Conservation (phyloP, 257 asterid species). For the Scutellaria galericulata region DNA sequence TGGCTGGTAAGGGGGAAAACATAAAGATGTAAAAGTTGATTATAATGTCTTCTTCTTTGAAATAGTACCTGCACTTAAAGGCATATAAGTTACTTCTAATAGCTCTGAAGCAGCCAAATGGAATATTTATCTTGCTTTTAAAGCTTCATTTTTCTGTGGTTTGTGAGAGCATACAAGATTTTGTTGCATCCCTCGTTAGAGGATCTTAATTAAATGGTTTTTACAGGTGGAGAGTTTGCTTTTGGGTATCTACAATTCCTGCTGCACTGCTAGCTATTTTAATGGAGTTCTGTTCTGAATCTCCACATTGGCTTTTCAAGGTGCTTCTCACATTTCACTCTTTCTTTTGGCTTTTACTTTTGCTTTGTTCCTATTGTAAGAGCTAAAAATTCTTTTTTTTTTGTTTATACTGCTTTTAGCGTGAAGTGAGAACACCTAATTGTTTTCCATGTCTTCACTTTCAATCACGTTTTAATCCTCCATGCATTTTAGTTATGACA, state of each 20-base stretch:
- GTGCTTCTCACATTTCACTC: constrained; percentile 43
- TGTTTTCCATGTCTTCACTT: constrained; percentile 17
- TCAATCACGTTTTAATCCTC: constrained; percentile 1
- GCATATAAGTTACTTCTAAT: constrained; percentile 5
- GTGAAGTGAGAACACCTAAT: constrained; percentile 2
- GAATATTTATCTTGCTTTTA: constrained; percentile 21
- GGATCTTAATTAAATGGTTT: constrained; percentile 28
- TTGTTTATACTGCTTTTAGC: constrained; percentile 12
- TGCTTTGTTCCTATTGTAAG: background rate
- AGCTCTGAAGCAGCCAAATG: constrained; percentile 22
- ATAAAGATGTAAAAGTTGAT: constrained; percentile 10
- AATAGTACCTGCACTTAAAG: constrained; percentile 1
- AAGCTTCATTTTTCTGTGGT: constrained; percentile 30
- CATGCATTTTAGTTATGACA: constrained; percentile 17
- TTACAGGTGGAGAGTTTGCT: constrained; percentile 96
- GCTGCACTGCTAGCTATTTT: constrained; percentile 77
- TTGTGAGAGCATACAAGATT: background rate
- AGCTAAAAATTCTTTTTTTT: constrained; percentile 1
- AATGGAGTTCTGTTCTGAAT: constrained; percentile 83
- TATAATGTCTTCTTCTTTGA: constrained; percentile 10
- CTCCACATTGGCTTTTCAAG: constrained; percentile 98
- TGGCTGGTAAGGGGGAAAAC: constrained; percentile 67
- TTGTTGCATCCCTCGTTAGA: background rate
- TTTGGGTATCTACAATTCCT: constrained; percentile 87
- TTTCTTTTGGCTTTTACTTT: constrained; percentile 17